A percentile compares a stretch with the other conserved stretches of the same genome.
Conservation (phyloP, 257 asterid genomes). For the Solanum chiquidenum region DNA sequence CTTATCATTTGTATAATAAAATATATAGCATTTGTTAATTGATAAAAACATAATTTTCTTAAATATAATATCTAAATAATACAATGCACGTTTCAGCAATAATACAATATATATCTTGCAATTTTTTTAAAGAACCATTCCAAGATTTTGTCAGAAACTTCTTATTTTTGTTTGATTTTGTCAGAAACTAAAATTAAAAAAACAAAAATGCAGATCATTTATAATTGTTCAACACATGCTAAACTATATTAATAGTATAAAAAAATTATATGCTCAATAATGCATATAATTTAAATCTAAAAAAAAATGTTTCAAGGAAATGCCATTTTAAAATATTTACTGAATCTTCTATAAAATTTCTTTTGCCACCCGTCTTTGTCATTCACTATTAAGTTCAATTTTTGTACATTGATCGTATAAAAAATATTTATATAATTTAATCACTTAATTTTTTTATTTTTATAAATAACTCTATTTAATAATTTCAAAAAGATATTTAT, state of each 20-base stretch:
- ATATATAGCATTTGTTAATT: no score
- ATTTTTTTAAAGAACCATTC: not conserved
- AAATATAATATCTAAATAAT: no score
- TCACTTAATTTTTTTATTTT: no score
- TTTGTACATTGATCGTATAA: not conserved
- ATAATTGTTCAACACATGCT: not conserved
- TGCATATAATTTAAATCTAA: not conserved
- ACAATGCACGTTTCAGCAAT: not conserved
- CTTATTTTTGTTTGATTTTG: no score
- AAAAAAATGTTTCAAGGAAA: not conserved
- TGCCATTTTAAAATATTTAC: not conserved
- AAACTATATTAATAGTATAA: not conserved
- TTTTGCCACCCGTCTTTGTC: not conserved
- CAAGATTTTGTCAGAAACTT: no score
- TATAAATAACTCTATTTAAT: no score
- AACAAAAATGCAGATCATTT: not conserved
- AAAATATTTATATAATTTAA: not conserved
- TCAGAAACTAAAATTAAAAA: not conserved
- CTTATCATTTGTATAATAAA: no score
- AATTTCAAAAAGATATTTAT: no score
- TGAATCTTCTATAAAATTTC: not conserved
- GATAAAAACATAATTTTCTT: no score
- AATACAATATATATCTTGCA: not conserved
- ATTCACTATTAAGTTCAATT: not conserved
- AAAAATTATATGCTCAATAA: not conserved